phyloP scores from a whole-genome alignment of 2,329 filamentous ascomycete genomes.

The Macrophomina pseudophaseolina region DNA sequence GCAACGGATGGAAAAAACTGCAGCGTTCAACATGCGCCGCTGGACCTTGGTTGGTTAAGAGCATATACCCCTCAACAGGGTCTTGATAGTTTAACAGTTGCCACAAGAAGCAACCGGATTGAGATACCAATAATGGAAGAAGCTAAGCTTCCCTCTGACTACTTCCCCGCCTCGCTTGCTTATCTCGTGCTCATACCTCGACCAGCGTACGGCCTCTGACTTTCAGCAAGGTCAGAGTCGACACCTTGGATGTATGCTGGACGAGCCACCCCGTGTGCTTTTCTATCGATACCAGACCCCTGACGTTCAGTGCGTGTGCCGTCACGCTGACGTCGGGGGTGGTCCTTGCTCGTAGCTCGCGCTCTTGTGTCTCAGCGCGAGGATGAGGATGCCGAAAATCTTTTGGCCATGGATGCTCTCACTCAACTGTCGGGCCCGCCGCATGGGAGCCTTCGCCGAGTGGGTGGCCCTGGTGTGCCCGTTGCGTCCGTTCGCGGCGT shows the following conservation, averaged over 20 bases:
- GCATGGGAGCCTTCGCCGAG: neutral
- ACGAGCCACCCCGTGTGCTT: conserved; percentile 13
- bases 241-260: neutral
- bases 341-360: neutral
- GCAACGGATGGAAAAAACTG: conserved; percentile 22
- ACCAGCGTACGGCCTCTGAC: conserved; percentile 9
- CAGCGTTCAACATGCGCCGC: conserved; percentile 26
- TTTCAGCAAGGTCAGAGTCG: no score
- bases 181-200: conserved; percentile 6
- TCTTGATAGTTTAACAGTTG: neutral
- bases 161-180: conserved; percentile 16
- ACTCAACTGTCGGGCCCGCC: no score
- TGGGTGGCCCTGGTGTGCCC: neutral
- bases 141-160: conserved; percentile 15
- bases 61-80: conserved; percentile 20
- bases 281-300: conserved; percentile 7
- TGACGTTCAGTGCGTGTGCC: neutral
- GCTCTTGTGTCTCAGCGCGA: neutral
- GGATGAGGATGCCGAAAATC: no score
- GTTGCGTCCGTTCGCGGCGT: neutral
- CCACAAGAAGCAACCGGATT: neutral
- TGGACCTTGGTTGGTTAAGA: conserved; percentile 7
- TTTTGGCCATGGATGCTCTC: neutral
- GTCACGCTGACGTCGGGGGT: neutral
- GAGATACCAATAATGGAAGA: conserved; percentile 19